Percentiles rank a stretch among this genome's conserved stretches.
Evolutionary conservation across 306 rosid species (phyloP).

Genomic region (Lathyrus aphaca): DNA sequence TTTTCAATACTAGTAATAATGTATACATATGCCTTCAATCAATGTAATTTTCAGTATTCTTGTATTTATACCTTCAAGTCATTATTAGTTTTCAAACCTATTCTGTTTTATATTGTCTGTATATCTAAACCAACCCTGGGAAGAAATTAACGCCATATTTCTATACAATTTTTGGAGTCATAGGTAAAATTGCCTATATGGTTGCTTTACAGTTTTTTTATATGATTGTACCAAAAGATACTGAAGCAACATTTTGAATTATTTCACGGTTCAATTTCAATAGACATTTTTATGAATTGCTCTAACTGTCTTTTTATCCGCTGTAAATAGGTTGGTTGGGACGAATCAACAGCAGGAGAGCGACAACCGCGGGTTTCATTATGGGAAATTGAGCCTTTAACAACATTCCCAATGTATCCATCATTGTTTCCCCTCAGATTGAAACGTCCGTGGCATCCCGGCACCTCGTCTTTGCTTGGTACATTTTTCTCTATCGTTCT

Average conservation of each 20-base stretch:
- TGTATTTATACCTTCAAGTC: not conserved
- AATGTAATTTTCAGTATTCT: not conserved
- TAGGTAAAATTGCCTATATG: not conserved
- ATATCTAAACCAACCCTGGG: not conserved
- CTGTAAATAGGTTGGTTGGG: constrained; percentile 84
- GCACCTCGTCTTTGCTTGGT: constrained; percentile 79
- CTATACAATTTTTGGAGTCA: not conserved
- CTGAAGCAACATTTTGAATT: not conserved
- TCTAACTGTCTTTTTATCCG: constrained; percentile 34
- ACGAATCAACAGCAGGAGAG: constrained; percentile 92
- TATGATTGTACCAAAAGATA: constrained; percentile 8
- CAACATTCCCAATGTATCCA: constrained; percentile 93
- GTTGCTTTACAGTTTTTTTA: not conserved
- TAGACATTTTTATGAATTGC: not conserved
- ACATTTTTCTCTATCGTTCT: constrained; percentile 17
- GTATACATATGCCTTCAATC: not conserved
- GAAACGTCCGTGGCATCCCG: constrained; percentile 95
- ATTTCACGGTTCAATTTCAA: constrained; percentile 9
- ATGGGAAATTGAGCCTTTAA: constrained; percentile 95
- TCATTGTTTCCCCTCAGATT: constrained; percentile 83
- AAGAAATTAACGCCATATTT: not conserved
- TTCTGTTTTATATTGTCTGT: too few species aligned
- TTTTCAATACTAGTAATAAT: not conserved
- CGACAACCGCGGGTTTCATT: constrained; percentile 88
- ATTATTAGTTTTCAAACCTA: too few species aligned